Base-by-base conservation (phyloP, 1,284 basidiomycete genomes). In the Microbotryomycetes sp. region DNA sequence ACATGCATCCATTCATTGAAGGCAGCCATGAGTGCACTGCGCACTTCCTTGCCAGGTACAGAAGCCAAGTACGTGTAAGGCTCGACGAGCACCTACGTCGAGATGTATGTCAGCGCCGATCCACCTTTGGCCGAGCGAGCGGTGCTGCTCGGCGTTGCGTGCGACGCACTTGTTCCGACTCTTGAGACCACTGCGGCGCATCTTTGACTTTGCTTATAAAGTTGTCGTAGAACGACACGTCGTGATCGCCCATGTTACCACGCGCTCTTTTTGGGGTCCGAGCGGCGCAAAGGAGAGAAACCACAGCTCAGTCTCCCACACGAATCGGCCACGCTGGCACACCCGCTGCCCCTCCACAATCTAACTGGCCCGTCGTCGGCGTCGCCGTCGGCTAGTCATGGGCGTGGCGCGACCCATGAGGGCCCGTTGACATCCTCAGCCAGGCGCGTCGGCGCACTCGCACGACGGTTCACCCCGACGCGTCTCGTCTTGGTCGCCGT, bases 1-100 rank as follows among this genome's bases (percentile, higher is more conserved):
- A 98, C 91, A 1, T 85, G 75, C 16, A 98, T 82, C 96, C 96
- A 99, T 1, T 78, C 60, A 70, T 98, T 94, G 83, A 99, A 98
- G 0, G 94, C 93, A 57, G 87, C 88, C 63, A 97, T 92, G 73
- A 99, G 82, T 65, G 86, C 82, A 0, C 85, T 81, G 15, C 96
- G 85, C 63, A 98, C 87, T 69, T 97, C 94, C 75, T 98, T 97
- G 21, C 96, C 96, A 0, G 90, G 90, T 54, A 86, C 85, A 0
- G 87, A 82, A 21, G 84, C 85, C 50, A 93, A 83, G 75, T 97
- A 97, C 0, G 82, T 83, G 74, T 86, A 98, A 0, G 96, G 93
- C 74, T 98, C 94, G 35, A 64, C 56, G 52, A 68, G 60, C 30
- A 59, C 52, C 67, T 68, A 57, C 11, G 45, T 18, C 13, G 56